Base-by-base conservation (phyloP, 2,329 filamentous ascomycete genomes). In the Fusarium redolens region DNA sequence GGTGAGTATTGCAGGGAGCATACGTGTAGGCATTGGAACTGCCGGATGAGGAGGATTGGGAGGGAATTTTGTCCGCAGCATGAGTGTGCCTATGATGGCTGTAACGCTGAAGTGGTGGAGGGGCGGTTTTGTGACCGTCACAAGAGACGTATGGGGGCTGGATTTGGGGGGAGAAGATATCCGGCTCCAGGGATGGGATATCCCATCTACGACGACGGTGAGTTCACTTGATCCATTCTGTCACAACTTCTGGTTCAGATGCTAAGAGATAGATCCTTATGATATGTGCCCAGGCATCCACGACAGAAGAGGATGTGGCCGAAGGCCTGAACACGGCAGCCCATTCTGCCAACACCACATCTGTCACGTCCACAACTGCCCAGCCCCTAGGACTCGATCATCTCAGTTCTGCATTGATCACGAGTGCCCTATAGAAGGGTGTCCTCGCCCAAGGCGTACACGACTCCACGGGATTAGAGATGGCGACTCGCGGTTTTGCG, bases 1-100 rank as follows among this genome's bases (percentile, higher is more conserved):
- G 61, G 61, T 5, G 61, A 64, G 18, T 74, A 72, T 56, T 81
- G 79, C 64, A 74, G 75, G 60, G 61, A 75, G 17, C 79, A 81
- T 45, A 69, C 64, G 41, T 81, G 79, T 28, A 69, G 62, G 44
- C 63, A 60, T 11, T 65, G 65, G 43, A 71, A 67, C 18, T 81
- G 79, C 43, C 56, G 51, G 25, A 67, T 69, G 62, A 74, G 63
- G 41, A 75, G 59, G 51, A 54, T 72, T 57, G 69, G 71, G 10
- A 69, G 69, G 5, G 65, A 70, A 11, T 76, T 69, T 38, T 81
- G 79, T 38, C 65, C 67, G 11, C 68, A 69, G 51, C 79, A 81
- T 38, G 69, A 79, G 68, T 81, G 79, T 33, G 69, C 69, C 0
- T 55, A 71, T 31, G 77, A 73, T 44, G 78, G 72, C 14, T 81